phyloP scores from a whole-genome alignment of 2,329 filamentous ascomycete species.

The Cladosporium sp. region DNA sequence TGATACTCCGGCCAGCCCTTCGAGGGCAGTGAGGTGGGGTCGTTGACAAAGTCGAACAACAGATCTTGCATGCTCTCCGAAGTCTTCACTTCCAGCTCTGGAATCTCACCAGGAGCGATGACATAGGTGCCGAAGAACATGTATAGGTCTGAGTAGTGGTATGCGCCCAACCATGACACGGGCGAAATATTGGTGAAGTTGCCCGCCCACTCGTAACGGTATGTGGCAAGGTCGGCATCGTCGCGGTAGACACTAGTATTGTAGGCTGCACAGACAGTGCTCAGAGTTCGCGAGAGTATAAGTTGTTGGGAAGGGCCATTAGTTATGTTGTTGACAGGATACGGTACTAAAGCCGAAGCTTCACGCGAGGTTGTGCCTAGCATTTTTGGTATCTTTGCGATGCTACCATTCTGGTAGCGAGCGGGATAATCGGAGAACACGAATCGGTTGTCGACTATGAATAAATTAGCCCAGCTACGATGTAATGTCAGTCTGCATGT shows the following conservation, averaged over 20 bases:
- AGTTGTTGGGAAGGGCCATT: not conserved
- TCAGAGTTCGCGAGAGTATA: constrained; percentile 18
- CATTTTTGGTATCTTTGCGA: constrained; percentile 41
- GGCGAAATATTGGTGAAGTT: constrained; percentile 35
- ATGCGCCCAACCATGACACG: constrained; percentile 33
- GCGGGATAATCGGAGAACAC: constrained; percentile 28
- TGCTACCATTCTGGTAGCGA: constrained; percentile 25
- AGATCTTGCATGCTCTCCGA: constrained; percentile 35
- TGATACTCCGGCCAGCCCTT: constrained; percentile 32
- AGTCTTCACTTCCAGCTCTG: constrained; percentile 29
- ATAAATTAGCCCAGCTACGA: constrained; percentile 12
- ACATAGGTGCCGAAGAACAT: constrained; percentile 35
- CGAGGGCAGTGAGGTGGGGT: constrained; percentile 26
- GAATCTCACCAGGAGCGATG: constrained; percentile 25
- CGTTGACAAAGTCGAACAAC: constrained; percentile 33
- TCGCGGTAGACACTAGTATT: constrained; percentile 28
- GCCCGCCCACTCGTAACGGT: constrained; percentile 36
- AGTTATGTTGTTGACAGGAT: constrained; percentile 17
- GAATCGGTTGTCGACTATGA: constrained; percentile 22
- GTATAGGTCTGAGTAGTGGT: constrained; percentile 33
- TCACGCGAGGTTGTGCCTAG: constrained; percentile 36
- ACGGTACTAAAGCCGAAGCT: constrained; percentile 29
- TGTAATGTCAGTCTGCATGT: not conserved
- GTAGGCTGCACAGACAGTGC: constrained; percentile 27
- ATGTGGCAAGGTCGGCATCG: constrained; percentile 26